These are phyloP conservation scores for Cryptosporidium tyzzeri DNA, from an alignment of 169 alveolate species.

Conservation along the genomic window DNA sequence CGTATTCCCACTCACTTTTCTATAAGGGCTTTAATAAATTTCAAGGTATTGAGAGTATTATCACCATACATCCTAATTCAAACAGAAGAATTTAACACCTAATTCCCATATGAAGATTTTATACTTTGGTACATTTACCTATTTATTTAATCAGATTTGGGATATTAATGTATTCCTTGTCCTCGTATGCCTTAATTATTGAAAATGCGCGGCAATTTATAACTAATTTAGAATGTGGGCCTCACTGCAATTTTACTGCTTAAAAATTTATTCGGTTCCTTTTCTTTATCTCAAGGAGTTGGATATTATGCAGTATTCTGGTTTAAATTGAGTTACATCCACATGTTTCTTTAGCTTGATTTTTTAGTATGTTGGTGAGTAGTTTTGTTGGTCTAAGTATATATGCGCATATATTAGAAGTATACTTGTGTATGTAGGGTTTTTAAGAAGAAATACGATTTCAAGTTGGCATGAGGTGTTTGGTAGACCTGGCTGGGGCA, in stretches of 20 bases:
- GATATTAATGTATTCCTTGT: neutral
- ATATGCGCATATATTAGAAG: neutral
- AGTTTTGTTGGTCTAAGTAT: conserved; percentile 15
- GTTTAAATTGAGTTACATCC: neutral
- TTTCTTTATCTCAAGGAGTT: neutral
- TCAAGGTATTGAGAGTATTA: conserved; percentile 2
- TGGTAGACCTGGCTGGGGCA: neutral
- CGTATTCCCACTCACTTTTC: neutral
- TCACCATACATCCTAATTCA: neutral
- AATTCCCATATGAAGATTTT: neutral
- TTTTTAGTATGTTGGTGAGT: conserved; percentile 5
- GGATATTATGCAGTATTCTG: neutral
- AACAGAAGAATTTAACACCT: neutral
- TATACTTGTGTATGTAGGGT: neutral
- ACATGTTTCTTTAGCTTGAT: conserved; percentile 11
- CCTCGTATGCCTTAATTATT: neutral
- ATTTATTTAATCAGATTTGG: neutral
- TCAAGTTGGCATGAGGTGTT: neutral
- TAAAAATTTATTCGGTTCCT: neutral
- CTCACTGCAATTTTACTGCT: neutral
- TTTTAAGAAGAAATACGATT: neutral
- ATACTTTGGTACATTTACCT: conserved; percentile 1
- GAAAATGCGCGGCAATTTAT: neutral
- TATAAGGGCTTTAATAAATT: neutral
- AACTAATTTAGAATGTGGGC: neutral